These are phyloP conservation scores for Trapa bicornis DNA, from an alignment of 345 rosid genomes.

Conservation along the genomic window DNA sequence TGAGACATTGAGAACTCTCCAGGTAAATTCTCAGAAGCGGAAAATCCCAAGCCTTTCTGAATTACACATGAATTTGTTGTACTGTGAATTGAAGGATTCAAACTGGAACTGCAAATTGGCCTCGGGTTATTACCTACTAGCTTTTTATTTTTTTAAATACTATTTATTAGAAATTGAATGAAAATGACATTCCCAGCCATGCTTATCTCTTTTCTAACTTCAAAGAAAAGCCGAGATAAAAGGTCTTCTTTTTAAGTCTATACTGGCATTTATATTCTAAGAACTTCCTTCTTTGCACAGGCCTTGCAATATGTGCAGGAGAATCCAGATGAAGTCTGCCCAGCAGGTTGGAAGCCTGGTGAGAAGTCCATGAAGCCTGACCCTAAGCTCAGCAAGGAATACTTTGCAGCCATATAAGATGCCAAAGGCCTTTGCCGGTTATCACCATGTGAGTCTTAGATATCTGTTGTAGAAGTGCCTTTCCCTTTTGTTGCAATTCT, in stretches of 20 bases:
- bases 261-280: not conserved
- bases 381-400: conserved; percentile 91
- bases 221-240: not conserved
- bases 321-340: conserved; percentile 97
- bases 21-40: conserved; percentile 28
- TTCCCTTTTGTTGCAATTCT: not conserved
- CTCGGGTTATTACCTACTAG: no score
- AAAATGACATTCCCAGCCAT: not conserved
- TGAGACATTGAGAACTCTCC: conserved; percentile 96
- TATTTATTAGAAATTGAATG: not conserved
- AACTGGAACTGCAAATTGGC: not conserved
- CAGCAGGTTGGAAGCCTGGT: conserved; percentile 99
- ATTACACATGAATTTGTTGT: not conserved
- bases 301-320: conserved; percentile 93
- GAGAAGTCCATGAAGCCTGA: conserved; percentile 97
- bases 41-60: not conserved
- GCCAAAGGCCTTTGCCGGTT: not conserved
- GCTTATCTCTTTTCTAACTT: not conserved
- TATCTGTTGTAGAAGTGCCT: not conserved
- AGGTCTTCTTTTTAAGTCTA: not conserved
- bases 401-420: conserved; percentile 35
- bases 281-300: conserved; percentile 22
- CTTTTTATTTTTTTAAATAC: no score
- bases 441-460: not conserved
- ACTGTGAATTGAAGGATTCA: no score